Percentiles rank a stretch among this genome's conserved stretches.
phyloP scores from a whole-genome alignment of 192 early-diverging fungal species.

The Coemansia sp. region DNA sequence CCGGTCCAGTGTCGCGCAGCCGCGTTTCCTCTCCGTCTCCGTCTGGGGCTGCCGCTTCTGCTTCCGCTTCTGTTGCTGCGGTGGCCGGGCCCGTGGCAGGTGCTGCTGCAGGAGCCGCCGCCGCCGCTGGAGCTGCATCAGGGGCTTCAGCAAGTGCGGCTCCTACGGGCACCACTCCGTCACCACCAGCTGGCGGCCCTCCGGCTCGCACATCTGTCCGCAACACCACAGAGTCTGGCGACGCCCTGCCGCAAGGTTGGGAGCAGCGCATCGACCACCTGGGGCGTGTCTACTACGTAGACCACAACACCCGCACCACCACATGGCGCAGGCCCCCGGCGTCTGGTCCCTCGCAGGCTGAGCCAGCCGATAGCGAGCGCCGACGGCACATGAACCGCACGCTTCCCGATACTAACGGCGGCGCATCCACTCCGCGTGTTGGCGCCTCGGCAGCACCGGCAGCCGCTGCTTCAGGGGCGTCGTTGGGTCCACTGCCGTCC shows the following conservation, averaged over 20 bases:
- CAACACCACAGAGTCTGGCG: conserved; percentile 29
- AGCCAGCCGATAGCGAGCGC: conserved; percentile 73
- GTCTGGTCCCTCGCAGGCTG: conserved; percentile 18
- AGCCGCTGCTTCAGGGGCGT: conserved; percentile 18
- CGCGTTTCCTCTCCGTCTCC: conserved; percentile 10
- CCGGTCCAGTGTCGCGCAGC: conserved; percentile 18
- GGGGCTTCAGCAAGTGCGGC: not conserved
- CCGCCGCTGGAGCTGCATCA: not conserved
- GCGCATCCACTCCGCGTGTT: not conserved
- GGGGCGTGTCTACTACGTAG: conserved; percentile 95
- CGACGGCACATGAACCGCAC: conserved; percentile 79
- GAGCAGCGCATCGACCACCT: conserved; percentile 93
- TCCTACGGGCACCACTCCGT: conserved; percentile 5
- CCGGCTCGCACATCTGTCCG: conserved; percentile 1
- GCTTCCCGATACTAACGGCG: conserved; percentile 64
- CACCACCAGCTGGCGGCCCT: not conserved
- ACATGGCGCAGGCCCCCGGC: conserved; percentile 76
- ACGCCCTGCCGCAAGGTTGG: conserved; percentile 72
- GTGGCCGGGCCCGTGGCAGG: conserved; percentile 3
- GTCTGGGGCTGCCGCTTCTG: not conserved
- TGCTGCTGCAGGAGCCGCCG: conserved; percentile 7
- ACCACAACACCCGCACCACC: conserved; percentile 94
- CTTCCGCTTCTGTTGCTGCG: not conserved
- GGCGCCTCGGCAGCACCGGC: conserved; percentile 1
- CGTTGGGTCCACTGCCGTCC: conserved; percentile 76